These are phyloP conservation scores for Calonectria fujianensis DNA, from an alignment of 2,329 filamentous ascomycete species.

Conservation along the genomic window DNA sequence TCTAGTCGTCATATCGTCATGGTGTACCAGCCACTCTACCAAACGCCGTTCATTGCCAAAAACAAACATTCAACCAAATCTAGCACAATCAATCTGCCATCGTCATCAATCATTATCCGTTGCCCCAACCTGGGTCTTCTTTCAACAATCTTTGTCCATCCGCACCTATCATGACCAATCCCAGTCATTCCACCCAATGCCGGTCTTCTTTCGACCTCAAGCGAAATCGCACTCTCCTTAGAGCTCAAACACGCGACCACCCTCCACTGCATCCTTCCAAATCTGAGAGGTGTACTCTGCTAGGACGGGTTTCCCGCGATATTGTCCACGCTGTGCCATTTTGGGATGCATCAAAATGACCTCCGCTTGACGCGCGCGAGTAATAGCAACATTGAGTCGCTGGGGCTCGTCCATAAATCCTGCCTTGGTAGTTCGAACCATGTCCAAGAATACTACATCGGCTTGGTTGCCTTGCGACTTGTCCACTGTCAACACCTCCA, in stretches of 20 bases:
- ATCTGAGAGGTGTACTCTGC: slow-evolving; percentile 55
- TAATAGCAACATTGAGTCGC: slow-evolving; percentile 68
- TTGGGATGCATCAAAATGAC: slow-evolving; percentile 65
- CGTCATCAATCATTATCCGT: background rate
- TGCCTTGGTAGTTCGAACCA: slow-evolving; percentile 63
- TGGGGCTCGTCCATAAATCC: slow-evolving; percentile 66
- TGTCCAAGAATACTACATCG: slow-evolving; percentile 68
- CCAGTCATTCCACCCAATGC: background rate
- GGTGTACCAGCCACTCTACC: background rate
- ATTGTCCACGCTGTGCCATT: slow-evolving; percentile 55
- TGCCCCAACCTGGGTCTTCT: background rate
- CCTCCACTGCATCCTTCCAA: slow-evolving; percentile 56
- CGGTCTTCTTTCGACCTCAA: background rate
- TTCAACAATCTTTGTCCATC: background rate
- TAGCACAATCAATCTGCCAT: background rate
- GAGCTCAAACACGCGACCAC: slow-evolving; percentile 51
- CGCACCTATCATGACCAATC: background rate
- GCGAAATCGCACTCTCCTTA: slow-evolving; percentile 1
- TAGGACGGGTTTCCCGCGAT: slow-evolving; percentile 37
- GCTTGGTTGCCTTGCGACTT: slow-evolving; percentile 69
- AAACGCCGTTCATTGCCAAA: background rate
- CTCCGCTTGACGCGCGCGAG: slow-evolving; percentile 66
- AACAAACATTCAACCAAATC: slow-evolving; percentile 9
- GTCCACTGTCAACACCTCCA: slow-evolving; percentile 66
- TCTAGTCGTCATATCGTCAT: background rate